A percentile compares a stretch with the other conserved stretches of the same genome.
Evolutionary conservation across 768 basidiomycete genomes (phyloP).

Genomic region (Leccinum olivaceopallidum): DNA sequence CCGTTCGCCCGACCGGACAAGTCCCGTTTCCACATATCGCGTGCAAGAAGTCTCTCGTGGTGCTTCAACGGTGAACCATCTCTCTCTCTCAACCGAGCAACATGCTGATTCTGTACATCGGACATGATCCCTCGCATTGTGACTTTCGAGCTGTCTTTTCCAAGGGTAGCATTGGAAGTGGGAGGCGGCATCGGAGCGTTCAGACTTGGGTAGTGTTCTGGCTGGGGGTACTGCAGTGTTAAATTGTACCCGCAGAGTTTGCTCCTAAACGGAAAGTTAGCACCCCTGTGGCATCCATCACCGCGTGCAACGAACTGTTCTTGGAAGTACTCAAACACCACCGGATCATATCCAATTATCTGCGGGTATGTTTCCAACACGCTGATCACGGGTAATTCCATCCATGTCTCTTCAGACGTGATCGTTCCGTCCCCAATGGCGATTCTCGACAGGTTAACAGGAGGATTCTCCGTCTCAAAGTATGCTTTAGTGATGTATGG

Average conservation of each 20-base stretch:
- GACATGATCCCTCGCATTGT: slow-evolving; percentile 11
- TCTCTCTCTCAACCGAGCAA: slow-evolving; percentile 8
- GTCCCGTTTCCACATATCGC: no score
- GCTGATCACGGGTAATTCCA: slow-evolving; percentile 54
- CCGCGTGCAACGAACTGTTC: slow-evolving; percentile 49
- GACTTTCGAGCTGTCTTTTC: background rate
- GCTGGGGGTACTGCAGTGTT: slow-evolving; percentile 68
- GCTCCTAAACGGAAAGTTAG: slow-evolving; percentile 37
- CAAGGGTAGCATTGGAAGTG: background rate
- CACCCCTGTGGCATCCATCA: background rate
- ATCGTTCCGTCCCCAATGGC: slow-evolving; percentile 70
- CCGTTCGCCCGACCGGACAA: no score
- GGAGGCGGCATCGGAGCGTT: background rate
- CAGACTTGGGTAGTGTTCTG: slow-evolving; percentile 45
- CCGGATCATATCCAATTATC: slow-evolving; percentile 68
- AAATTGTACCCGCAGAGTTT: slow-evolving; percentile 67
- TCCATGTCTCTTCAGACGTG: slow-evolving; percentile 46
- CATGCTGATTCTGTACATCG: slow-evolving; percentile 22
- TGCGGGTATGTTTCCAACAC: slow-evolving; percentile 76
- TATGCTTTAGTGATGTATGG: slow-evolving; percentile 76
- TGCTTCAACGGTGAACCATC: slow-evolving; percentile 22
- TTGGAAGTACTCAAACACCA: slow-evolving; percentile 66
- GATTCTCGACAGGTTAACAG: slow-evolving; percentile 64
- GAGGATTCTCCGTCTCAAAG: slow-evolving; percentile 58
- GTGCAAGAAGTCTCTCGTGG: background rate